Conservation (phyloP, 2,329 filamentous ascomycete species). For the Talaromyces sp. region DNA sequence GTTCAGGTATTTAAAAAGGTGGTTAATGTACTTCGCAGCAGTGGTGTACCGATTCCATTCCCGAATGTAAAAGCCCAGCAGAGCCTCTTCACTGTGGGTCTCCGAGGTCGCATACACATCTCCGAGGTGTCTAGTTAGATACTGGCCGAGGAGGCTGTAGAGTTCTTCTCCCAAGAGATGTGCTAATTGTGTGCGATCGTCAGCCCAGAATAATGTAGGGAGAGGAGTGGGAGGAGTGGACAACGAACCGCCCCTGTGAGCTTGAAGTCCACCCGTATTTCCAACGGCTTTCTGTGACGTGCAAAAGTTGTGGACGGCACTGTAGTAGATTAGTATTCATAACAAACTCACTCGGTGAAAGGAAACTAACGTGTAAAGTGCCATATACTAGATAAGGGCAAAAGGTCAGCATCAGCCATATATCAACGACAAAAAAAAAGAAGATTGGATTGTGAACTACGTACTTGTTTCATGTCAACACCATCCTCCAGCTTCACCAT, state of each 20-base stretch:
- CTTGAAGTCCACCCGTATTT: conserved; percentile 47
- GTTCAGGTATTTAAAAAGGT: conserved; percentile 93
- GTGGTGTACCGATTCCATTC: conserved; percentile 96
- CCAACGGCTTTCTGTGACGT: conserved; percentile 91
- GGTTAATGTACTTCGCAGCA: conserved; percentile 95
- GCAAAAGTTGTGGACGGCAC: conserved; percentile 96
- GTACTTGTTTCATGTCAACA: conserved; percentile 83
- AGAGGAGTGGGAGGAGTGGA: background rate
- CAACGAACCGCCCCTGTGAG: conserved; percentile 66
- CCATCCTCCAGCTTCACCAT: conserved; percentile 90
- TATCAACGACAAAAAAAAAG: background rate
- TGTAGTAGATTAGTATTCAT: conserved; percentile 32
- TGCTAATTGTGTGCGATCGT: conserved; percentile 49
- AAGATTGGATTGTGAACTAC: conserved; percentile 24
- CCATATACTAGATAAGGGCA: conserved; percentile 68
- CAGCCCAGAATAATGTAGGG: conserved; percentile 6
- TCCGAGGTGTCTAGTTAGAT: conserved; percentile 74
- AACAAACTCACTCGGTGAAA: background rate
- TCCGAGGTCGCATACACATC: conserved; percentile 67
- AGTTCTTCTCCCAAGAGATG: conserved; percentile 94
- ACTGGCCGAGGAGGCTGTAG: conserved; percentile 84
- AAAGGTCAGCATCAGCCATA: conserved; percentile 14
- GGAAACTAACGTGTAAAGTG: conserved; percentile 73
- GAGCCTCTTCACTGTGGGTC: conserved; percentile 79
- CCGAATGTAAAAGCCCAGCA: conserved; percentile 88